Conservation (phyloP, 495 filamentous ascomycete genomes). For the Penicillium coffeae region DNA sequence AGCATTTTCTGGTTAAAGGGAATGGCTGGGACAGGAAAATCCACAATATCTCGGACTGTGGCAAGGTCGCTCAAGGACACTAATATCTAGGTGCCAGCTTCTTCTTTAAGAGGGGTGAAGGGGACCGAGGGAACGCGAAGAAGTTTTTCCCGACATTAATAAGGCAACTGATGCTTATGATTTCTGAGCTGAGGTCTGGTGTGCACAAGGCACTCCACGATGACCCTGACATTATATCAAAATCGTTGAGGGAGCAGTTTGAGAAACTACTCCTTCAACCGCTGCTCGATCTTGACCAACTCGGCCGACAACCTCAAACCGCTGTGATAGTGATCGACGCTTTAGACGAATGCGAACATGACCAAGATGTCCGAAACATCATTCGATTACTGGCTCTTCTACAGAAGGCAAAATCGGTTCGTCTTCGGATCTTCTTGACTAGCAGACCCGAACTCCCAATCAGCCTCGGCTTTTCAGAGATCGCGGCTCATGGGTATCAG, state of each 20-base stretch:
- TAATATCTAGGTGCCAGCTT: not conserved
- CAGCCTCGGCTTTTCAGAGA: constrained; percentile 21
- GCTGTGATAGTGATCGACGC: not conserved
- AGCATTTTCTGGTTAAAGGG: constrained; percentile 1
- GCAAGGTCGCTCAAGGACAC: not conserved
- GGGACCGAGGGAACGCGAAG: constrained; percentile 33
- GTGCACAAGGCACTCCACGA: not conserved
- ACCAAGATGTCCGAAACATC: not conserved
- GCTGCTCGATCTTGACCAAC: not conserved
- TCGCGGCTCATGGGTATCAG: constrained; percentile 5
- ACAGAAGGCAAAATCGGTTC: constrained; percentile 1
- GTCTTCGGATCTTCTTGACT: constrained; percentile 28
- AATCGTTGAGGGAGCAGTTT: constrained; percentile 1
- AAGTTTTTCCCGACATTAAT: constrained; percentile 44
- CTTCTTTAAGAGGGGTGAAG: constrained; percentile 21
- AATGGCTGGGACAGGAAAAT: constrained; percentile 15
- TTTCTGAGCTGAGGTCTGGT: constrained; percentile 1
- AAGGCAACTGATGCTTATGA: constrained; percentile 27
- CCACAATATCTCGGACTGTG: constrained; percentile 21
- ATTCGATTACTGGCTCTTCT: constrained; percentile 18
- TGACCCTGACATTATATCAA: not conserved
- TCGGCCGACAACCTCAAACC: constrained; percentile 8
- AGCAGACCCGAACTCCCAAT: constrained; percentile 46
- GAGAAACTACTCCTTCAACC: not conserved
- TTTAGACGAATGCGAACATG: constrained; percentile 2